A percentile compares a stretch with the other conserved stretches of the same genome.
Evolutionary conservation across 306 rosid species (phyloP).

Genomic region (Senna tora): DNA sequence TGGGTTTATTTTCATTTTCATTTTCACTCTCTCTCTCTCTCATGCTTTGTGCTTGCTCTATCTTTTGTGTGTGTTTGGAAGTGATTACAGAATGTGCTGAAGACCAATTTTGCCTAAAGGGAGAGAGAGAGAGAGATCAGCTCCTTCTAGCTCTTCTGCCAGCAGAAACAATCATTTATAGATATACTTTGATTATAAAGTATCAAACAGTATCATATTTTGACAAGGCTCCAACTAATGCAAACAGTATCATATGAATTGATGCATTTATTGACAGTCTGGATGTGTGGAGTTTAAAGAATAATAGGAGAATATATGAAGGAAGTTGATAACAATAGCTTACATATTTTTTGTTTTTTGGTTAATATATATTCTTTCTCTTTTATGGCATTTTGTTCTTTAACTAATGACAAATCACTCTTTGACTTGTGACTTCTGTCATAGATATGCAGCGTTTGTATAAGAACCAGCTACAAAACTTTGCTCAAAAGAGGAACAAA

Average conservation of each 20-base stretch:
- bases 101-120: neutral
- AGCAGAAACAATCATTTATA: neutral
- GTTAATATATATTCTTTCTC: slow-evolving; percentile 9
- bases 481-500: slow-evolving; percentile 65
- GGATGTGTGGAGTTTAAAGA: neutral
- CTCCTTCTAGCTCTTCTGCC: neutral
- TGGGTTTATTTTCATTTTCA: no score
- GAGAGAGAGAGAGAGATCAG: neutral
- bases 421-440: slow-evolving; percentile 30
- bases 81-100: no score
- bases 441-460: slow-evolving; percentile 57
- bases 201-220: neutral
- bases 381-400: slow-evolving; percentile 15
- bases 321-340: slow-evolving; percentile 9
- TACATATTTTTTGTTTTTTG: slow-evolving; percentile 19
- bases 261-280: neutral
- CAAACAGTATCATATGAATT: neutral
- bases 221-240: neutral
- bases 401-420: slow-evolving; percentile 18
- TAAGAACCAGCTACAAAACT: slow-evolving; percentile 72
- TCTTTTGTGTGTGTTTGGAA: no score
- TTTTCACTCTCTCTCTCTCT: no score
- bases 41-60: no score
- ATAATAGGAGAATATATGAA: slow-evolving; percentile 17
- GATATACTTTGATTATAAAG: neutral